A percentile compares a stretch with the other conserved stretches of the same genome.
Conservation (phyloP, 257 asterid genomes). For the Gentiana dahurica region DNA sequence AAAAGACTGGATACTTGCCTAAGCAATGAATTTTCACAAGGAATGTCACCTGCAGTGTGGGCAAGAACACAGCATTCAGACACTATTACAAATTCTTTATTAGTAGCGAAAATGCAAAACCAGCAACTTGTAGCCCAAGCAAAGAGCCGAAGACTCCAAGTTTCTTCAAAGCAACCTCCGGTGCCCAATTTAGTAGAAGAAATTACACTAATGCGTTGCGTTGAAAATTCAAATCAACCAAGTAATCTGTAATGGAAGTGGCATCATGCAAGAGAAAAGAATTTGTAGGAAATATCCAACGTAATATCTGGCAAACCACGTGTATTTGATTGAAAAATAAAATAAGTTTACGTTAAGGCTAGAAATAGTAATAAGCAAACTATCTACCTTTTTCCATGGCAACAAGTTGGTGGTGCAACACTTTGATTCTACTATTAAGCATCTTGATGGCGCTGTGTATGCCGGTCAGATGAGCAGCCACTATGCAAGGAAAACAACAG, state of each 20-base stretch:
- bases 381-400: conserved; percentile 83
- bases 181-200: too few species aligned
- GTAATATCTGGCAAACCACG: background rate
- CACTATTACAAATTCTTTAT: too few species aligned
- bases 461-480: conserved; percentile 99
- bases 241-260: too few species aligned
- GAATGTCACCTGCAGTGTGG: conserved; percentile 59
- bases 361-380: background rate
- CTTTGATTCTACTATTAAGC: conserved; percentile 86
- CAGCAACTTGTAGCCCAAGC: too few species aligned
- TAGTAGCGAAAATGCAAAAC: too few species aligned
- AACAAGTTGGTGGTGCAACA: conserved; percentile 75
- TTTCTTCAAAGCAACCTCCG: too few species aligned
- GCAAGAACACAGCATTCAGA: conserved; percentile 14
- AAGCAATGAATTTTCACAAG: conserved; percentile 66
- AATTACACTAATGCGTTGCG: too few species aligned
- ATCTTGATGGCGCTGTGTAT: conserved; percentile 95
- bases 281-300: background rate
- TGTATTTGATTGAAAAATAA: too few species aligned
- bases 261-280: background rate
- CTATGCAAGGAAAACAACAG: conserved; percentile 17
- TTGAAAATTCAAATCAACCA: too few species aligned
- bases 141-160: too few species aligned
- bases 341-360: too few species aligned
- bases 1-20: conserved; percentile 92